These are phyloP conservation scores for Huntiella decipiens DNA, from an alignment of 2,329 filamentous ascomycete genomes.

Conservation along the genomic window DNA sequence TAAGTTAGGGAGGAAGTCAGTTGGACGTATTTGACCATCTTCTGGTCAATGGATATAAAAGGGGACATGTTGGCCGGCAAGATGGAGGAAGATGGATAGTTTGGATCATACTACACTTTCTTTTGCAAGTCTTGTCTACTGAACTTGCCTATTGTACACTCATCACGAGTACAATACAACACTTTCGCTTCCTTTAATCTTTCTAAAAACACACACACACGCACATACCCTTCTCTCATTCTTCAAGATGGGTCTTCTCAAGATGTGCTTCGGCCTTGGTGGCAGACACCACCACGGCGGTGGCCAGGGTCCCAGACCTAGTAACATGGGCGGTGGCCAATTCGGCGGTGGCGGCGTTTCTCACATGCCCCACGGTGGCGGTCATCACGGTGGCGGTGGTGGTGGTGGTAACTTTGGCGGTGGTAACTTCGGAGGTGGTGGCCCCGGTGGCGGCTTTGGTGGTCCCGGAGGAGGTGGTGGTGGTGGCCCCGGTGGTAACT, in stretches of 20 bases:
- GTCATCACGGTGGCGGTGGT: neutral
- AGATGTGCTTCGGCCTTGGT: slow-evolving; percentile 1
- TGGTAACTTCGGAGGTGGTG: neutral
- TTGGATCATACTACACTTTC: neutral
- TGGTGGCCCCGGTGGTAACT: neutral
- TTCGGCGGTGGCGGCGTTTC: neutral
- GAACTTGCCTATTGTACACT: neutral
- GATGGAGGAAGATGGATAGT: neutral
- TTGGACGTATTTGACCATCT: neutral
- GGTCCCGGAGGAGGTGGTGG: neutral
- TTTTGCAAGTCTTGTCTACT: neutral
- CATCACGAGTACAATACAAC: neutral
- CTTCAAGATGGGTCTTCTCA: neutral
- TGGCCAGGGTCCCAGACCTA: slow-evolving; percentile 1
- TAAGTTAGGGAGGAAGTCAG: neutral
- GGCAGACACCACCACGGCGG: neutral
- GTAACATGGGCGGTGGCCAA: slow-evolving; percentile 10
- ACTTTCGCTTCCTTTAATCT: neutral
- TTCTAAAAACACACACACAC: neutral
- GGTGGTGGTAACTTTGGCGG: neutral
- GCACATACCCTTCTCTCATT: neutral
- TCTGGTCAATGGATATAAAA: neutral
- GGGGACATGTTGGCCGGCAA: neutral
- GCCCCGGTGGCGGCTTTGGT: neutral
- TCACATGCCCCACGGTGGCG: neutral